These are phyloP conservation scores for Heliosperma pusillum DNA, from an alignment of 148 eudicot genomes.

Conservation along the genomic window DNA sequence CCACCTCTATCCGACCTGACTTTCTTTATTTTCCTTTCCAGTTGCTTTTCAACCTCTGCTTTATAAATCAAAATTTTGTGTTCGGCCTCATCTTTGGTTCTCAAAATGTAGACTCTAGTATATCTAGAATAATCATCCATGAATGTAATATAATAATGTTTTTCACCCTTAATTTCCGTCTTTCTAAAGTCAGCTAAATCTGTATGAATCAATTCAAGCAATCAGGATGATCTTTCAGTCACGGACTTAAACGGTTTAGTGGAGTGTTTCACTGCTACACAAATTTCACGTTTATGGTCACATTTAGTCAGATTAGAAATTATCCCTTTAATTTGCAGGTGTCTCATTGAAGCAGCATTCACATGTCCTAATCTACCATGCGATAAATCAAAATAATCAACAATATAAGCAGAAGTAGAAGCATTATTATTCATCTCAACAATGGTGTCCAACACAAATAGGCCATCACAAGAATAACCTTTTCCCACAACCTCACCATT, in stretches of 20 bases:
- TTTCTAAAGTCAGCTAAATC: no score
- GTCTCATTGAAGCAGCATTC: background rate
- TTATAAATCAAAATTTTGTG: no score
- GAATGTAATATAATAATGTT: no score
- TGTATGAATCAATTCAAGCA: no score
- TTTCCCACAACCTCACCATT: background rate
- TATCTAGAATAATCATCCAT: no score
- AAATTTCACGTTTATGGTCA: background rate
- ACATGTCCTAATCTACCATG: slow-evolving; percentile 1
- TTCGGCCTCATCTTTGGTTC: no score
- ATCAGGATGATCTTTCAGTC: background rate
- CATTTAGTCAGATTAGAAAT: background rate
- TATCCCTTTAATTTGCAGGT: background rate
- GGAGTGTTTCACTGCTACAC: background rate
- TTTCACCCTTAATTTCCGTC: no score
- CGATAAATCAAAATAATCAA: background rate
- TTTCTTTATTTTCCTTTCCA: no score
- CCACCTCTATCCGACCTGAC: no score
- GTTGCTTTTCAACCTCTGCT: background rate
- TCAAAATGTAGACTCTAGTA: background rate
- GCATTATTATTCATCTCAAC: background rate
- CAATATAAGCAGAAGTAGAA: background rate
- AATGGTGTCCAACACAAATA: background rate
- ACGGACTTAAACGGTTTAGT: background rate
- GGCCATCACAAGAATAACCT: background rate